phyloP scores from a whole-genome alignment of 441 rosid species.

The Isatis lusitanica region DNA sequence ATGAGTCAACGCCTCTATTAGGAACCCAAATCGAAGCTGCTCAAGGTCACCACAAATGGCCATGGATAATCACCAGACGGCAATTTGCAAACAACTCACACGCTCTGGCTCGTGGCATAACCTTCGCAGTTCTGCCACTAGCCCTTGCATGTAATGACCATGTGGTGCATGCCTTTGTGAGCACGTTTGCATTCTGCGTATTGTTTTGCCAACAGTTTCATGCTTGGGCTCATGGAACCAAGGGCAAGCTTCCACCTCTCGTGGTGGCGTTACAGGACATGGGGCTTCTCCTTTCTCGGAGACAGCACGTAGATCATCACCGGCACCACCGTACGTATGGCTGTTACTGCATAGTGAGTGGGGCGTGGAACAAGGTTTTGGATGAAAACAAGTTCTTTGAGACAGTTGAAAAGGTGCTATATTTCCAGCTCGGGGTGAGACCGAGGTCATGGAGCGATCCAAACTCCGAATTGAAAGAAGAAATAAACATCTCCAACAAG shows the following conservation, averaged over 20 bases:
- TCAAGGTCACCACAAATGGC: slow-evolving; percentile 84
- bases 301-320: slow-evolving; percentile 72
- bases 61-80: slow-evolving; percentile 73
- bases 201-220: slow-evolving; percentile 87
- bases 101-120: slow-evolving; percentile 47
- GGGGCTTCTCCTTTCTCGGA: slow-evolving; percentile 61
- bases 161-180: slow-evolving; percentile 46
- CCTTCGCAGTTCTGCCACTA: slow-evolving; percentile 55
- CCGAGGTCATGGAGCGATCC: slow-evolving; percentile 86
- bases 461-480: slow-evolving; percentile 58
- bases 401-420: slow-evolving; percentile 68
- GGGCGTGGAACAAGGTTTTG: slow-evolving; percentile 65
- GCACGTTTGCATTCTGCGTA: slow-evolving; percentile 56
- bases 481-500: slow-evolving; percentile 32
- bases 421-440: slow-evolving; percentile 50
- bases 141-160: slow-evolving; percentile 47
- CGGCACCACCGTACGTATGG: slow-evolving; percentile 61
- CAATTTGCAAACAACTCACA: slow-evolving; percentile 74
- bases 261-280: slow-evolving; percentile 67
- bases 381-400: slow-evolving; percentile 58
- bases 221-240: slow-evolving; percentile 83
- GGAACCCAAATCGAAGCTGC: slow-evolving; percentile 77
- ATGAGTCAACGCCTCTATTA: slow-evolving; percentile 58
- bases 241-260: slow-evolving; percentile 58
- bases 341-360: slow-evolving; percentile 81